Evolutionary conservation across 306 rosid genomes (phyloP).

Genomic region (Acacia crassicarpa): DNA sequence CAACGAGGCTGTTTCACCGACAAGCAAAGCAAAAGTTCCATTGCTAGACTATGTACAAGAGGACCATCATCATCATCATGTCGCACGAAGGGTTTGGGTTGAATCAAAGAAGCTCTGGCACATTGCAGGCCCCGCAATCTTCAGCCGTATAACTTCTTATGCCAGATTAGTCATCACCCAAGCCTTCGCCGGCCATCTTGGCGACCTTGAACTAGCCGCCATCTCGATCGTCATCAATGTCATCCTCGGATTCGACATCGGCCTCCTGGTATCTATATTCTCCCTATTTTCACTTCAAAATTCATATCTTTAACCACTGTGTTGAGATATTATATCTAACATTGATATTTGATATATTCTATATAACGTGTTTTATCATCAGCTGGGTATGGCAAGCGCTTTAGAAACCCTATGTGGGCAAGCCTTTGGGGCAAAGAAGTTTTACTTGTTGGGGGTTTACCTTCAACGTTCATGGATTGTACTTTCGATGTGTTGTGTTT

Average conservation of each 20-base stretch:
- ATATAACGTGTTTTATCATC: background rate
- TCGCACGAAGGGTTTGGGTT: conserved; percentile 36
- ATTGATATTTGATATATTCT: no score
- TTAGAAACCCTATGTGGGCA: conserved; percentile 85
- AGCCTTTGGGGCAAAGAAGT: conserved; percentile 80
- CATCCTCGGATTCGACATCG: conserved; percentile 66
- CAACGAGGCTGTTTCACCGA: conserved; percentile 24
- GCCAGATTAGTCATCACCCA: conserved; percentile 68
- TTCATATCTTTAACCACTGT: background rate
- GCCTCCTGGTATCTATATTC: conserved; percentile 52
- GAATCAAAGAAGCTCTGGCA: conserved; percentile 83
- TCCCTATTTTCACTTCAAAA: background rate
- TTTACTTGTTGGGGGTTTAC: conserved; percentile 77
- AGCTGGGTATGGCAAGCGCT: conserved; percentile 93
- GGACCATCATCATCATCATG: background rate
- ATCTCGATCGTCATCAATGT: conserved; percentile 61
- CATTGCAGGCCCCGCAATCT: conserved; percentile 72
- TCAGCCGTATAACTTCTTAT: conserved; percentile 57
- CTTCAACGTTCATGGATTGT: conserved; percentile 92
- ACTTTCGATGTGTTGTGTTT: conserved; percentile 50
- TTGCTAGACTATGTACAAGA: conserved; percentile 31
- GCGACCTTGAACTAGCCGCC: conserved; percentile 73
- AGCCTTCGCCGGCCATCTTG: conserved; percentile 77
- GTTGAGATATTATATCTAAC: no score
- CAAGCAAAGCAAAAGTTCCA: conserved; percentile 43